Evolutionary conservation across 1,139 yeast species (phyloP), one percentile per base, ranked within the genome.

Genomic region (Yamadazyma spencermartinsiae): DNA sequence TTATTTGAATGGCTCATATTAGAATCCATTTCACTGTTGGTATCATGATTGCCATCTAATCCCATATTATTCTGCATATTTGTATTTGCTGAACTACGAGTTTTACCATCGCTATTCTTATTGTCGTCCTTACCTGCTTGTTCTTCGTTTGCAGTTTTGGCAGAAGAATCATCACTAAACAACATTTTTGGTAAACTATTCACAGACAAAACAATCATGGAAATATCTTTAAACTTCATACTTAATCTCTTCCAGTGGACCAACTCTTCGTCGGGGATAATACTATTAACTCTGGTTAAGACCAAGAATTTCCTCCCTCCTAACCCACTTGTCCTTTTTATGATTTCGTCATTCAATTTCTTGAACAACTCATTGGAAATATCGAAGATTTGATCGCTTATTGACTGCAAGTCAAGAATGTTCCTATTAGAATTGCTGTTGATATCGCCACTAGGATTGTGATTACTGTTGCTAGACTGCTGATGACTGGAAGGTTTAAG

Each of bases 231-330:
- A 39, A 77, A 74, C 44, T 76, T 76, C 38, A 68, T 52, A 23
- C 88, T 80, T 28, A 84, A 62, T 41, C 88, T 61, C 54, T 86
- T 81, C 90, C 92, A 82, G 52, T 83, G 87, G 36, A 83, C 71
- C 38, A 85, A 62, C 52, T 85, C 94, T 55, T 84, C 92, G 57
- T 85, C 94, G 0, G 90, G 88, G 31, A 85, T 76, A 39, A 83
- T 76, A 46, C 85, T 84, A 51, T 80, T 82, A 38, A 83, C 61
- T 50, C 94, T 70, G 0, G 92, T 82, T 37, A 85, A 62, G 1
- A 85, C 81, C 48, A 85, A 65, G 47, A 79, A 83, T 34, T 79
- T 77, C 58, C 76, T 79, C 0, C 85, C 86, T 11, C 71, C 65
- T 20, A 62, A 48, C 2, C 65, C 65, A 24, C 64, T 54, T 6